Evolutionary conservation across 169 alveolate genomes (phyloP).

Genomic region (Miamiensis avidus): DNA sequence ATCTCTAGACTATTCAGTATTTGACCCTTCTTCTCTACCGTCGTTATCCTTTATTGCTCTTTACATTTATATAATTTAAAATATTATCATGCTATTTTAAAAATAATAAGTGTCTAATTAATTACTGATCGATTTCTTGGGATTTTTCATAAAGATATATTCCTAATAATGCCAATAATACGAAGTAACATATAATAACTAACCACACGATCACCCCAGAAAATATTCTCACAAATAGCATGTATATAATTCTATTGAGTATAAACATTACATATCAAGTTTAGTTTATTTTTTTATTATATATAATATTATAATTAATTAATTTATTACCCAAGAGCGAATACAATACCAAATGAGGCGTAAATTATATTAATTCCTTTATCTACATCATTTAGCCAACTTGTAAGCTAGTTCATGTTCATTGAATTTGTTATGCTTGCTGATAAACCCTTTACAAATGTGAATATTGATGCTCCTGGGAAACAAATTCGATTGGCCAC

Average conservation of each 20-base stretch:
- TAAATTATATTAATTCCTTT: neutral
- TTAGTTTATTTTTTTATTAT: too few relatives aligned
- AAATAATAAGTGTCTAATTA: neutral
- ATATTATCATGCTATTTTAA: neutral
- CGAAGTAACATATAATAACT: neutral
- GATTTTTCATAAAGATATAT: neutral
- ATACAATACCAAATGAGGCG: constrained; percentile 23
- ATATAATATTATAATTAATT: too few relatives aligned
- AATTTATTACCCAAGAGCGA: constrained; percentile 2
- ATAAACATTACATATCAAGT: too few relatives aligned
- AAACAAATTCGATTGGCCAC: constrained; percentile 9
- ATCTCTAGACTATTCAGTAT: neutral
- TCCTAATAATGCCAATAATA: neutral
- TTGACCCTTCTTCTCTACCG: neutral
- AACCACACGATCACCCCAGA: constrained; percentile 26
- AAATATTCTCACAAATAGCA: constrained; percentile 21
- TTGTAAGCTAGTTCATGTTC: neutral
- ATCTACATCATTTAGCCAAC: constrained; percentile 4
- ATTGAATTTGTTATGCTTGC: neutral
- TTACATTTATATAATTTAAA: too few relatives aligned
- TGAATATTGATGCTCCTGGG: neutral
- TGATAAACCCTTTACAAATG: neutral
- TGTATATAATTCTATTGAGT: neutral
- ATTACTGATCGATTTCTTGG: neutral
- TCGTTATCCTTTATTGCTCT: constrained; percentile 6